Conservation (phyloP, 2,329 filamentous ascomycete genomes). For the Calonectria fujianensis region DNA sequence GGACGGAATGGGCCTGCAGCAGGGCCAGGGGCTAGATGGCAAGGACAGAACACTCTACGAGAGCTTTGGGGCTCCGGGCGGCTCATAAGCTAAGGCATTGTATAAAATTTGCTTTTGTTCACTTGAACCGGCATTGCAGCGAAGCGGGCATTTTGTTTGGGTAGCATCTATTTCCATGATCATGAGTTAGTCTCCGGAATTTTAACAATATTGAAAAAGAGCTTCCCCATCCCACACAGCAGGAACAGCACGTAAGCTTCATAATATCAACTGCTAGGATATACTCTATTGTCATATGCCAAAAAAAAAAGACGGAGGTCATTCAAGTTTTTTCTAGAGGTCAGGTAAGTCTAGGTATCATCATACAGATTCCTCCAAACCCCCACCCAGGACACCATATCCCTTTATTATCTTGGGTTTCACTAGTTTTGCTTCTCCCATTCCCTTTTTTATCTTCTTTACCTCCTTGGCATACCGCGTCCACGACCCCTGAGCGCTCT, state of each 20-base stretch:
- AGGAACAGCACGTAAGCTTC: not conserved
- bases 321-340: conserved; percentile 53
- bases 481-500: conserved; percentile 89
- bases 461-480: conserved; percentile 92
- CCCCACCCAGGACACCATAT: conserved; percentile 46
- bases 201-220: conserved; percentile 22
- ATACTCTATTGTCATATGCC: conserved; percentile 18
- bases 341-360: conserved; percentile 59
- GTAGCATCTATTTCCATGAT: conserved; percentile 35
- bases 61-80: conserved; percentile 52
- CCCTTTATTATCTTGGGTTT: conserved; percentile 45
- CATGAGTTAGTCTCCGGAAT: conserved; percentile 42
- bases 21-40: conserved; percentile 44
- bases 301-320: conserved; percentile 46
- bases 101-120: not conserved
- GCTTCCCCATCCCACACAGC: not conserved
- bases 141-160: conserved; percentile 47
- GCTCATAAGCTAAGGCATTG: conserved; percentile 18
- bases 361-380: conserved; percentile 61
- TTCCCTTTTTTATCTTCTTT: conserved; percentile 56
- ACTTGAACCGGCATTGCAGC: conserved; percentile 33
- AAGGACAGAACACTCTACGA: conserved; percentile 56
- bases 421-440: conserved; percentile 43
- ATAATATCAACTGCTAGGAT: not conserved
- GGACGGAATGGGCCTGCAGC: conserved; percentile 43